Base-by-base conservation (phyloP, 805 yeast species). In the Ogataea methanolica region DNA sequence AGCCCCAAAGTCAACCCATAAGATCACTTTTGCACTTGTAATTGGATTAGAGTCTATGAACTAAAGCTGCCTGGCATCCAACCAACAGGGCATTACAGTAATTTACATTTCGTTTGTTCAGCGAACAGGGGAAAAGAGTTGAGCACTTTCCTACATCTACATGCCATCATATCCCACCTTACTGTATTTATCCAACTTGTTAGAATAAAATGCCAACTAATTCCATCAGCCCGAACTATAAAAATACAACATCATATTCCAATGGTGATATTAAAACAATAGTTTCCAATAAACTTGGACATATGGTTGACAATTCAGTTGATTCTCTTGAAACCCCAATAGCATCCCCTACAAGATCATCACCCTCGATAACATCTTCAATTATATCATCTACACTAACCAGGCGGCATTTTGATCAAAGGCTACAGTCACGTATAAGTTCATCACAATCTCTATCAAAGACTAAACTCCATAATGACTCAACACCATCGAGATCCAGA, bases 361-460 rank as follows among this genome's bases (percentile, higher is more conserved):
- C 45, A n/a, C 22, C 26, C 4, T 42, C 96, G 19, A 79, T 73
- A 62, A 91, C 97, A 68, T 92, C 97, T 61, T 87, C 94, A 58
- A 60, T 52, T 22, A 57, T 36, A 16, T 42, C 49, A 2, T 23
- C 49, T 2, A 16, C 40, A 5, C 35, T 33, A 21, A 43, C 21
- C 12, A 49, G 45, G 41, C 37, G 42, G 11, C 50, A 49, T 11
- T 56, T 59, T 43, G 63, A 59, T 46, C 51, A 51, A 35, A 44
- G 63, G 22, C 36, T 59, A 16, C 43, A 42, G 33, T 59, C 63
- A 6, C 52, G 57, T 33, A 51, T 56, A 17, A 52, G 55, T 26
- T 35, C 44, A 7, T 44, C 50, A 2, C 35, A 51, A 29, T 16
- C 45, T 6, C 29, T 4, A 8, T 7, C 29, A 21, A 17, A 14